Conservation (phyloP, 768 basidiomycete species). For the Scleroderma bovista region DNA sequence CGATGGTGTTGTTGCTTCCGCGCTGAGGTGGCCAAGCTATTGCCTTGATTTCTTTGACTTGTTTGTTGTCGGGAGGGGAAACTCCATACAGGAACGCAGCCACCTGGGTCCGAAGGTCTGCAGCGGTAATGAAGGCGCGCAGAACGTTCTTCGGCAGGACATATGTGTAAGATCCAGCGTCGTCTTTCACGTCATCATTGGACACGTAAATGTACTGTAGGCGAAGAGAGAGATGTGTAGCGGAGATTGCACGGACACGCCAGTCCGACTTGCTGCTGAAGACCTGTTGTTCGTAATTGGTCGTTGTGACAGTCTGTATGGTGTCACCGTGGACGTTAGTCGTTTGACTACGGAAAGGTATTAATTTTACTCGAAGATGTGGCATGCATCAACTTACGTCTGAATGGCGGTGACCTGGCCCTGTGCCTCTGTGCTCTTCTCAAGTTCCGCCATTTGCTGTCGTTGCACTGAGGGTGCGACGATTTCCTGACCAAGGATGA, state of each 20-base stretch:
- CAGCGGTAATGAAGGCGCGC: conserved; percentile 86
- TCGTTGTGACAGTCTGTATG: conserved; percentile 93
- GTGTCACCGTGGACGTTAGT: conserved; percentile 97
- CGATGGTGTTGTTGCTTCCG: conserved; percentile 91
- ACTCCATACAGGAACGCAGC: conserved; percentile 91
- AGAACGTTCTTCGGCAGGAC: conserved; percentile 97
- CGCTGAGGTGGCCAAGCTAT: conserved; percentile 97
- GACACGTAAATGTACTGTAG: conserved; percentile 98
- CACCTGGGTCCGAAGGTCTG: conserved; percentile 94
- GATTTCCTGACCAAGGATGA: conserved; percentile 98
- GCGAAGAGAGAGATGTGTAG: conserved; percentile 92
- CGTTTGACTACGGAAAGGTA: conserved; percentile 55
- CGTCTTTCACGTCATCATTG: conserved; percentile 98
- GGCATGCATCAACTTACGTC: conserved; percentile 44
- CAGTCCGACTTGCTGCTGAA: conserved; percentile 99
- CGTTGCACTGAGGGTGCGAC: conserved; percentile 92
- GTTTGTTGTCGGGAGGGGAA: conserved; percentile 93
- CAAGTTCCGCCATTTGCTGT: conserved; percentile 98
- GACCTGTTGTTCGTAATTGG: conserved; percentile 97
- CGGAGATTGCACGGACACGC: conserved; percentile 97
- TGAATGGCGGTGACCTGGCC: conserved; percentile 94
- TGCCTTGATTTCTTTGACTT: conserved; percentile 98
- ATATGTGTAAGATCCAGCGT: conserved; percentile 90
- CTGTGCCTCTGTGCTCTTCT: conserved; percentile 93
- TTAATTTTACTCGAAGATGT: conserved; percentile 6